phyloP scores from a whole-genome alignment of 2,329 filamentous ascomycete genomes.

The Epichloe scottii region DNA sequence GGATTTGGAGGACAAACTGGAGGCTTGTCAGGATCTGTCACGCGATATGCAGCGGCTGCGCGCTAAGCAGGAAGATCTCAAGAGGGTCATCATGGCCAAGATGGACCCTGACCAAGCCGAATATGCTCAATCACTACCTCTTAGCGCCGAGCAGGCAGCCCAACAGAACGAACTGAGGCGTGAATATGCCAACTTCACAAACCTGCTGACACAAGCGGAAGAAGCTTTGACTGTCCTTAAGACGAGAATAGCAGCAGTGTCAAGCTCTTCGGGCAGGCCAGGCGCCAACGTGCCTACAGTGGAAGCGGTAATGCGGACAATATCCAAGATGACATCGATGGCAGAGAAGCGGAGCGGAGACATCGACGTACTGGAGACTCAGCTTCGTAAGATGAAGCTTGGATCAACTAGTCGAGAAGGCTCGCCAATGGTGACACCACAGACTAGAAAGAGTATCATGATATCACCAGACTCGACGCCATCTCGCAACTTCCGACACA shows the following conservation, averaged over 20 bases:
- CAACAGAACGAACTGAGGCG: conserved; percentile 76
- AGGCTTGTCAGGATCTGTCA: conserved; percentile 52
- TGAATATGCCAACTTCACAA: conserved; percentile 62
- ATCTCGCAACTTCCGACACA: conserved; percentile 29
- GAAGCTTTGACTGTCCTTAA: conserved; percentile 68
- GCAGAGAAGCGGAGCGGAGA: conserved; percentile 84
- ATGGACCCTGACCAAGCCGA: conserved; percentile 55
- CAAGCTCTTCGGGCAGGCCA: conserved; percentile 33
- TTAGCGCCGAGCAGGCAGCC: conserved; percentile 72
- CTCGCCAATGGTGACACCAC: conserved; percentile 28
- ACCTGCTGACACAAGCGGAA: conserved; percentile 65
- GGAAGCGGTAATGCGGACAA: conserved; percentile 83
- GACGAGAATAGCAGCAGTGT: conserved; percentile 56
- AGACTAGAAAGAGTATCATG: conserved; percentile 24
- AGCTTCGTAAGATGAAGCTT: conserved; percentile 63
- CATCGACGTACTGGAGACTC: conserved; percentile 77
- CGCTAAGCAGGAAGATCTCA: conserved; percentile 65
- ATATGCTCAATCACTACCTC: conserved; percentile 54
- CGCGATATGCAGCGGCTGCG: conserved; percentile 61
- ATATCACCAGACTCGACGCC: conserved; percentile 32
- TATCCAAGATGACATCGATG: conserved; percentile 84
- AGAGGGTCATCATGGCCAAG: conserved; percentile 58
- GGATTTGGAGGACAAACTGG: conserved; percentile 55
- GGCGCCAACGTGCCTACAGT: conserved; percentile 60
- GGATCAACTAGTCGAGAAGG: conserved; percentile 30